Percentiles rank a stretch among this genome's conserved stretches.
These are phyloP conservation scores for Glebionis coronaria DNA, from an alignment of 129 eudicot genomes.

Conservation along the genomic window DNA sequence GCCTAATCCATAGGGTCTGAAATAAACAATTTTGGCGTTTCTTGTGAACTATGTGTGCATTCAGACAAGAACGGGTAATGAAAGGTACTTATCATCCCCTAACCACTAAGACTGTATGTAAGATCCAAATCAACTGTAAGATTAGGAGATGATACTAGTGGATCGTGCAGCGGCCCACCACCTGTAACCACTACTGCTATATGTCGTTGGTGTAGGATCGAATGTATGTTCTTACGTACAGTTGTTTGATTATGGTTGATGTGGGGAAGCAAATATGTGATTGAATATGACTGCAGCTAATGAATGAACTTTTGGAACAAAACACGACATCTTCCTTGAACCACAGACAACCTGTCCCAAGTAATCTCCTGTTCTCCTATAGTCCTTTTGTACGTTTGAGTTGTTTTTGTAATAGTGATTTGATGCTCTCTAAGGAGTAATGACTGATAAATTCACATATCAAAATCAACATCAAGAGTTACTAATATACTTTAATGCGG, in stretches of 20 bases:
- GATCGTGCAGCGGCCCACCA: neutral
- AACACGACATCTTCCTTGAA: neutral
- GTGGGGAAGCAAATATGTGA: slow-evolving; percentile 14
- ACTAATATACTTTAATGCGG: too few relatives aligned
- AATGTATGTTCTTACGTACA: neutral
- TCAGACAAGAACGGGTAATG: neutral
- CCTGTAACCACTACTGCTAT: neutral
- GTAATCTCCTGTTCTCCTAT: too few relatives aligned
- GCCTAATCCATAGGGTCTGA: neutral
- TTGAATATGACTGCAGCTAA: neutral
- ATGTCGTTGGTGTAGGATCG: neutral
- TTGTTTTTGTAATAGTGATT: too few relatives aligned
- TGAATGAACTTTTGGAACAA: neutral
- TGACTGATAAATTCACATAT: too few relatives aligned
- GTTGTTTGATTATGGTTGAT: slow-evolving; percentile 7
- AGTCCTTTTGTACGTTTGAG: too few relatives aligned
- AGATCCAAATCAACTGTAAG: slow-evolving; percentile 6
- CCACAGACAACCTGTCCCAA: neutral
- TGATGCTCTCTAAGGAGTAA: too few relatives aligned
- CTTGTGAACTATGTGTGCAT: too few relatives aligned
- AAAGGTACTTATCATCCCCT: neutral
- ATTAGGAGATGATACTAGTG: neutral
- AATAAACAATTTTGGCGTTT: neutral
- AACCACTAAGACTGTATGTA: neutral
- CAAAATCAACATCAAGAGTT: too few relatives aligned